Base-by-base conservation (phyloP, 2,329 filamentous ascomycete genomes). In the Lachnellula arida region DNA sequence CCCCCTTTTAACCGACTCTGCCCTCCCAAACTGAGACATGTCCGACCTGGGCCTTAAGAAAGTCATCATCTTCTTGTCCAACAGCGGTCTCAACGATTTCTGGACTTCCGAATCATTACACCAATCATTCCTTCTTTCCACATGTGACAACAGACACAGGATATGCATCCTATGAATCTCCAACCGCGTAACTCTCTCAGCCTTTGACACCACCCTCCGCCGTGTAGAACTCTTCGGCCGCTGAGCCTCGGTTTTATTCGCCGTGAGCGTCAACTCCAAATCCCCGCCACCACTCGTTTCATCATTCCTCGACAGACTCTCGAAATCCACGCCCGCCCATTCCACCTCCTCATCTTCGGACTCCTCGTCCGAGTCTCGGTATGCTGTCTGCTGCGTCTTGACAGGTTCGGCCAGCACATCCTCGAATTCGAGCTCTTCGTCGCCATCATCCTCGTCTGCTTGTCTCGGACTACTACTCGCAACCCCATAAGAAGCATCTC, bases 111-210 rank as follows among this genome's bases (percentile, higher is more conserved):
- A 65, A 68, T 93, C 87, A 66, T 96, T 96, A 73, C 92, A 97
- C 91, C 94, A 97, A 53, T 81, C 76, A 68, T 97, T 99, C 54
- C 92, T 84, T 55, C 84, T 77, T 62, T 88, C 81, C 15, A 86
- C 80, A 71, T 97, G 90, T 9, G 85, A 83, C 15, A 99, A 73
- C 2, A 99, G 78, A 68, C 90, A 96, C 14, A 97, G 74, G 0
- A 97, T 62, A 72, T 99, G 92, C 59, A 85, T 77, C 71, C 93
- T 96, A 71, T 99, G 94, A n/a, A 91, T 78, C 51, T 90, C 81
- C 32, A 94, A 70, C 19, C 92, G 83, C 14, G 70, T 74, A 44
- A 73, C 72, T 59, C 75, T 80, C 63, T 86, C 82, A 19, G 77
- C 76, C 59, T 75, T 80, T 23, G 71, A 81, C 3, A 84, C 72